Evolutionary conservation across 768 basidiomycete species (phyloP).

Genomic region (Russula sp.): DNA sequence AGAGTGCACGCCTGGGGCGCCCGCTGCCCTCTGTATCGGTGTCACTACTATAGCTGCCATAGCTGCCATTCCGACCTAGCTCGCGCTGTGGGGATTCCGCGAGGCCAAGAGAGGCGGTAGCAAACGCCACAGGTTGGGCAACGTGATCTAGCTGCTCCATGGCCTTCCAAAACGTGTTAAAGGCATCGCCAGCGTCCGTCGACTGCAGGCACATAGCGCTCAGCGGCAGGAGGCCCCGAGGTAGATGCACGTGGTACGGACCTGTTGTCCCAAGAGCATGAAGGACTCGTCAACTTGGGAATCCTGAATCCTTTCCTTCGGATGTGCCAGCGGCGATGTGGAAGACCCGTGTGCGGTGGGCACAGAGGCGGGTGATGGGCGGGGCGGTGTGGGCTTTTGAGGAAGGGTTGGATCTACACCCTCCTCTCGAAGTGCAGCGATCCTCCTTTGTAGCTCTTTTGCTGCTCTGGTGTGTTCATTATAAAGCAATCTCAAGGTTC

Average conservation of each 20-base stretch:
- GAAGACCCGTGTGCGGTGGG: constrained; percentile 27
- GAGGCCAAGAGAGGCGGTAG: constrained; percentile 64
- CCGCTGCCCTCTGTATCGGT: constrained; percentile 52
- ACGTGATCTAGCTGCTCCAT: constrained; percentile 83
- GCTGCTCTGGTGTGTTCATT: constrained; percentile 65
- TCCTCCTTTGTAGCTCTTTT: constrained; percentile 64
- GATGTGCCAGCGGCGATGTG: constrained; percentile 39
- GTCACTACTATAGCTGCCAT: constrained; percentile 53
- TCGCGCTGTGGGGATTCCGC: constrained; percentile 29
- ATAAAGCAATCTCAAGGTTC: constrained; percentile 67
- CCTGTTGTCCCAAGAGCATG: constrained; percentile 78
- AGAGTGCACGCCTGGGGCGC: constrained; percentile 47
- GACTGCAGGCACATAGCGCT: constrained; percentile 15
- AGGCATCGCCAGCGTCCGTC: constrained; percentile 70
- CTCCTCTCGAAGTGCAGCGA: constrained; percentile 65
- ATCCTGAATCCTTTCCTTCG: constrained; percentile 40
- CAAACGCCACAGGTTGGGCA: constrained; percentile 77
- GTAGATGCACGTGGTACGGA: constrained; percentile 31
- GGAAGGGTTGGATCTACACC: constrained; percentile 71
- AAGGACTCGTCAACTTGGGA: constrained; percentile 76
- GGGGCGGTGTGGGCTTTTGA: constrained; percentile 41
- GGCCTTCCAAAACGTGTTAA: constrained; percentile 85
- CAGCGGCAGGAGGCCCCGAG: neutral
- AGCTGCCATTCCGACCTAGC: constrained; percentile 41
- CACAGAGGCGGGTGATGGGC: constrained; percentile 24